Conservation (phyloP, 2,329 filamentous ascomycete species). For the Nigrospora sphaerica region DNA sequence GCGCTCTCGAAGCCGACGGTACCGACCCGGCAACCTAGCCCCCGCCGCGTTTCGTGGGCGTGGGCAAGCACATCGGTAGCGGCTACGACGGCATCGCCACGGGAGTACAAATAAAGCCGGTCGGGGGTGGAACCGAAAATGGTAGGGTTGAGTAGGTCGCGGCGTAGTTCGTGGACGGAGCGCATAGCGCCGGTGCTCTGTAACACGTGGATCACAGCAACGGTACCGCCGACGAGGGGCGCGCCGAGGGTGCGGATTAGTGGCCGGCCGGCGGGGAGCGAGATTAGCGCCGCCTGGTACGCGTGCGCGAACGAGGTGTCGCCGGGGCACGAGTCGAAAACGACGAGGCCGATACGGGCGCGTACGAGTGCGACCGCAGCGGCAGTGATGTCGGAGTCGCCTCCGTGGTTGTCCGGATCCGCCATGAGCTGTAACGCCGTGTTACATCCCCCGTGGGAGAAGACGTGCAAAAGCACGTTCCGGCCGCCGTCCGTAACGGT, state of each 20-base stretch:
- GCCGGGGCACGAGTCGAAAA: not conserved
- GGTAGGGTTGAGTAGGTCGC: not conserved
- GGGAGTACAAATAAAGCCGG: not conserved
- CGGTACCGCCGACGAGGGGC: not conserved
- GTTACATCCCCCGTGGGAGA: too few species aligned
- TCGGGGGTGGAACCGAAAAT: not conserved
- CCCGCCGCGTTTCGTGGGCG: not conserved
- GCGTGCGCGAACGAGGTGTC: not conserved
- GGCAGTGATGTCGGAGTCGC: not conserved
- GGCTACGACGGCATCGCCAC: not conserved
- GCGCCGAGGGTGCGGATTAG: not conserved
- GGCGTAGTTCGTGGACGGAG: not conserved
- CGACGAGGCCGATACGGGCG: not conserved
- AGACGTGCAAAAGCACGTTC: too few species aligned
- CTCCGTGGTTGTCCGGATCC: too few species aligned
- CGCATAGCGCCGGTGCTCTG: not conserved
- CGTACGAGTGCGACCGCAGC: not conserved
- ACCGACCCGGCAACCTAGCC: not conserved
- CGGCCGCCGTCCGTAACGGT: too few species aligned
- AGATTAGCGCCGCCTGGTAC: not conserved
- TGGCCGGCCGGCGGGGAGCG: not conserved
- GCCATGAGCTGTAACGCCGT: too few species aligned
- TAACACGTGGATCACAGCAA: not conserved
- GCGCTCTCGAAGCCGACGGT: not conserved
- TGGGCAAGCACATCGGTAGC: not conserved